phyloP scores from a whole-genome alignment of 2,329 filamentous ascomycete species.

The Huntiella abstrusa region DNA sequence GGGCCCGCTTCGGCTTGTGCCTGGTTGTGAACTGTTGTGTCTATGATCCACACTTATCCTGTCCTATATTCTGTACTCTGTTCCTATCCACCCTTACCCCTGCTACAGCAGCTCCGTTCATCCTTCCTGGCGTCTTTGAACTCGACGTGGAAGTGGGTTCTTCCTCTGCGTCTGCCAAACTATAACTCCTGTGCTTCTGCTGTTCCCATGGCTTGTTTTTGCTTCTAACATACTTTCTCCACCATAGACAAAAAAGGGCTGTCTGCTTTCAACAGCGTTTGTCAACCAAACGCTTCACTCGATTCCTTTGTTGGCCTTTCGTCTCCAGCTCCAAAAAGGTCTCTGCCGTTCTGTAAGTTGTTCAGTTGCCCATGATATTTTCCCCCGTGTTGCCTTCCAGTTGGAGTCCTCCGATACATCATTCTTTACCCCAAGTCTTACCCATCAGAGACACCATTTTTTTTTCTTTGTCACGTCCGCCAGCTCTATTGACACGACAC shows the following conservation, averaged over 20 bases:
- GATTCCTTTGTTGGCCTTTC: neutral
- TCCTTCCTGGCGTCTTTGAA: constrained; percentile 2
- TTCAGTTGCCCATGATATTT: no score
- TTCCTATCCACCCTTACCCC: constrained; percentile 9
- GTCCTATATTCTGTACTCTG: constrained; percentile 4
- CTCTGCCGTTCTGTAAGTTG: no score
- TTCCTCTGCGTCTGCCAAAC: constrained; percentile 2
- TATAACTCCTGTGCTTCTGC: constrained; percentile 8
- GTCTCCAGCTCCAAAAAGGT: no score
- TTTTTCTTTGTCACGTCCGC: constrained; percentile 1
- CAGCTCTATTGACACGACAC: neutral
- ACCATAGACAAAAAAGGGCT: constrained; percentile 1
- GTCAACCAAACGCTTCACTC: constrained; percentile 1
- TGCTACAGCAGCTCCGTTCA: no score
- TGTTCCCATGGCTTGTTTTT: constrained; percentile 4
- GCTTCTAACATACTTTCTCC: constrained; percentile 7
- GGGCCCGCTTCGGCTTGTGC: no score
- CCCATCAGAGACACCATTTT: neutral
- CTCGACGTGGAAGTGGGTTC: neutral
- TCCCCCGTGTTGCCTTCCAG: no score
- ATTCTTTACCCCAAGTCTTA: no score
- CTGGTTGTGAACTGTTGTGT: no score
- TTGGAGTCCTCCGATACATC: no score
- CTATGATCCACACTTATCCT: constrained; percentile 1
- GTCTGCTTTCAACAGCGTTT: constrained; percentile 1